Evolutionary conservation across 805 yeast species (phyloP), one percentile per base, ranked within the genome.

Genomic region (Wickerhamomyces silvicola): DNA sequence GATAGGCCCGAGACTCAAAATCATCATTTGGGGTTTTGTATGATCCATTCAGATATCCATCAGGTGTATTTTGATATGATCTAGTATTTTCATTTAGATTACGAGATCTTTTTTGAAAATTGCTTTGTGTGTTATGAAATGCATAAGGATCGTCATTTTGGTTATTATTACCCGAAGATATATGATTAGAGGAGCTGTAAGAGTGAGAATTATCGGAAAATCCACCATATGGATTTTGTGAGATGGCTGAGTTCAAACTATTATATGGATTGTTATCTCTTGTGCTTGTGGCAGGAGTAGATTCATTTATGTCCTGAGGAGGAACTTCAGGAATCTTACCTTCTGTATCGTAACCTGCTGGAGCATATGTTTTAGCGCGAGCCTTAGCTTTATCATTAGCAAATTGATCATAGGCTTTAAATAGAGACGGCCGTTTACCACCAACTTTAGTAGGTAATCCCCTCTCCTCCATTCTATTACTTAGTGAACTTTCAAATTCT

Each of bases 341-440:
- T n/a, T n/a, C n/a, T n/a, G n/a, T n/a, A n/a, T 57, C 60, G 38
- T 62, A 62, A 1, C 66, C 66, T 28, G 54, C 50, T 12, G 69
- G 69, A 2, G 68, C 66, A 37, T 56, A 60, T 19, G 54, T 51
- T 27, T 54, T 53, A 31, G 56, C 55, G n/a, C n/a, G n/a, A n/a
- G n/a, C n/a, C 22, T 52, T 48, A 4, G 53, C 48, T 31, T 55
- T 58, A 16, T 66, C 69, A 35, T 59, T 59, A 6, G 77, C 72
- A 46, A 56, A 67, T 17, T 61, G 59, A 2, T 66, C 59, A 40
- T 71, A 73, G 5, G 75, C 75, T 19, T 64, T 59, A 51, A 73
- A 64, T 38, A 64, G 60, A 41, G 62, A 60, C 39, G 60, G 59
- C 37, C 62, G 54, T 26, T 50, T 58, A 27, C 46, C 54, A 10